Evolutionary conservation across 2,329 filamentous ascomycete genomes (phyloP).

Genomic region (Calonectria pseudoreteaudii): DNA sequence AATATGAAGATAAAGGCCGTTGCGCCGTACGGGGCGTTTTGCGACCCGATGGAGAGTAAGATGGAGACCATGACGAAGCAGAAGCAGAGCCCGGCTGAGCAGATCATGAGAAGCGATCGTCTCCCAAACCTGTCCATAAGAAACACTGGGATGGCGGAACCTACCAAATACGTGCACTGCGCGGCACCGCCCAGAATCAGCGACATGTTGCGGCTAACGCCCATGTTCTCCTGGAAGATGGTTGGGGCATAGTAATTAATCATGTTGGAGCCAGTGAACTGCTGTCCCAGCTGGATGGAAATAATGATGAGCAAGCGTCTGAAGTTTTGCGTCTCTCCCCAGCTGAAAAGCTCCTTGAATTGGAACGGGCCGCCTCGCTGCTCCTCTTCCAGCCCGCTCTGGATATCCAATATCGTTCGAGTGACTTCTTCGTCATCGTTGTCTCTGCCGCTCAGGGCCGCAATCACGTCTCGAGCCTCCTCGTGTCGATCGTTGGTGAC

Average conservation of each 20-base stretch:
- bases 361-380: conserved; percentile 45
- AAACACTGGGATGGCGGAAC: conserved; percentile 54
- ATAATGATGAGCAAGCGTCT: conserved; percentile 37
- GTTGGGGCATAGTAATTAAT: conserved; percentile 50
- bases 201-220: conserved; percentile 58
- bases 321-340: conserved; percentile 20
- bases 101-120: conserved; percentile 53
- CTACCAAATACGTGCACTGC: conserved; percentile 53
- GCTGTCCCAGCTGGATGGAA: conserved; percentile 43
- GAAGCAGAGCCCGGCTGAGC: conserved; percentile 54
- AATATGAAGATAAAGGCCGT: conserved; percentile 59
- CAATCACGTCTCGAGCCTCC: conserved; percentile 50
- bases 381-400: conserved; percentile 42
- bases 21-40: conserved; percentile 52
- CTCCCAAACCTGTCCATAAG: conserved; percentile 45
- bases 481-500: conserved; percentile 51
- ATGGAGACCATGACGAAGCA: conserved; percentile 56
- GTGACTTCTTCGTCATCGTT: conserved; percentile 41
- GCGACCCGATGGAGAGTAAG: conserved; percentile 48
- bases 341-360: conserved; percentile 38
- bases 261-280: conserved; percentile 40
- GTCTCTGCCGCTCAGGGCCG: conserved; percentile 37
- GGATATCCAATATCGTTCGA: conserved; percentile 57
- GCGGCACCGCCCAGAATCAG: conserved; percentile 63
- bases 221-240: conserved; percentile 53